phyloP scores from a whole-genome alignment of 2,329 filamentous ascomycete species.

The Daldinia eschscholtzii region DNA sequence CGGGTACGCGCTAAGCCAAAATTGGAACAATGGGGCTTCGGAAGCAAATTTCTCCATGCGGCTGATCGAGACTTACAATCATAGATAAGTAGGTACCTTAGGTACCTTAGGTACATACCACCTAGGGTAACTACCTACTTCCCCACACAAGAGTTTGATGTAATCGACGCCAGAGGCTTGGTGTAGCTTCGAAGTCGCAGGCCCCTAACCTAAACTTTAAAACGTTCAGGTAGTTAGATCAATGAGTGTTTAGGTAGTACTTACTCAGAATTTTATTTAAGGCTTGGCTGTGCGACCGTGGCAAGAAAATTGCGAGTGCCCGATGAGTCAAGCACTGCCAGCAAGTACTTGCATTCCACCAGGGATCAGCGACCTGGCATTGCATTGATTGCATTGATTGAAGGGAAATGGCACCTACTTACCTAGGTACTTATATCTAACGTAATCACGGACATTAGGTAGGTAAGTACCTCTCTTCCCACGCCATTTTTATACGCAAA shows the following conservation, averaged over 20 bases:
- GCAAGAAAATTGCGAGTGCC: neutral
- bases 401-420: neutral
- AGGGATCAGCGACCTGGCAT: neutral
- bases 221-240: neutral
- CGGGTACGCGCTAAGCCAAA: conserved; percentile 54
- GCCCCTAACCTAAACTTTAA: neutral
- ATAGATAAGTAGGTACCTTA: conserved; percentile 9
- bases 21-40: conserved; percentile 34
- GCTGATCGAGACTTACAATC: conserved; percentile 20
- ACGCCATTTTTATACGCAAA: no score
- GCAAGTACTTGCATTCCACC: neutral
- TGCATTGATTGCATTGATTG: no score
- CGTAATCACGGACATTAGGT: neutral
- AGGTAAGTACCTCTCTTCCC: neutral
- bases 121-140: neutral
- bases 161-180: conserved; percentile 6
- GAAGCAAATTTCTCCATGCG: conserved; percentile 46
- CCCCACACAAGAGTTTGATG: neutral
- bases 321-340: conserved; percentile 3
- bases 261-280: neutral
- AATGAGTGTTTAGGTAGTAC: neutral
- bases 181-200: conserved; percentile 6
- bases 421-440: no score
- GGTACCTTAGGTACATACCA: conserved; percentile 14
- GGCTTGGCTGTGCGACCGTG: neutral